Base-by-base conservation (phyloP, 1,284 basidiomycete genomes). In the Baeospora myosura region DNA sequence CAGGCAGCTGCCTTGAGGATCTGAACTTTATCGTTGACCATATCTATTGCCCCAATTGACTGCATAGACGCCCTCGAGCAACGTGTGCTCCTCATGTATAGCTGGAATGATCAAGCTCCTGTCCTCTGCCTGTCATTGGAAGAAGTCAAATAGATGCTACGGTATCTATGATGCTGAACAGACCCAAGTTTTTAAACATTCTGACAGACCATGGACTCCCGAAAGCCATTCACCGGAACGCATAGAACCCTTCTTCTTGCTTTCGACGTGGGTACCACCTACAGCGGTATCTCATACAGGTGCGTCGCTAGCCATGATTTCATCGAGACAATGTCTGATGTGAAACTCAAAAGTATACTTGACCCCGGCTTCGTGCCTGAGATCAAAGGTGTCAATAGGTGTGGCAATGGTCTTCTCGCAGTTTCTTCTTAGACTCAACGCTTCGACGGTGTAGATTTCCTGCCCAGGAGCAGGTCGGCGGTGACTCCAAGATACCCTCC, bases 401-500 rank as follows among this genome's bases (percentile, higher is more conserved):
- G 24, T 17, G 40, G 20, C 17, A n/a, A n/a, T 41, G 34, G n/a
- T 16, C 22, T 5, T 29, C 6, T 14, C 12, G 18, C 11, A 5
- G 6, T 32, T 8, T 22, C 23, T 5, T 10, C 20, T 11, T 12
- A 14, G 6, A 22, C 2, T 32, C 33, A 16, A 1, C 21, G 28
- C 4, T 21, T 4, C 20, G 5, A 17, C 28, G 20, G 20, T 5
- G 36, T 46, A 76, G 74, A 35, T 77, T 69, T 42, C 74, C 74
- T 11, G 71, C 67, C 5, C 74, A 75, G 47, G 70, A 72, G 38
- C 66, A 69, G 50, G 63, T 69, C 30, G 72, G 70, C 3, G 71
- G 73, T 40, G 66, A 69, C 52, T 71, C 69, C 36, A 77, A 76
- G 55, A 74, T 77, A 47, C 73, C 74, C n/a, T 66, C 74, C 2